Evolutionary conservation across 2,329 filamentous ascomycete genomes (phyloP).

Genomic region (Colletotrichum sp.): DNA sequence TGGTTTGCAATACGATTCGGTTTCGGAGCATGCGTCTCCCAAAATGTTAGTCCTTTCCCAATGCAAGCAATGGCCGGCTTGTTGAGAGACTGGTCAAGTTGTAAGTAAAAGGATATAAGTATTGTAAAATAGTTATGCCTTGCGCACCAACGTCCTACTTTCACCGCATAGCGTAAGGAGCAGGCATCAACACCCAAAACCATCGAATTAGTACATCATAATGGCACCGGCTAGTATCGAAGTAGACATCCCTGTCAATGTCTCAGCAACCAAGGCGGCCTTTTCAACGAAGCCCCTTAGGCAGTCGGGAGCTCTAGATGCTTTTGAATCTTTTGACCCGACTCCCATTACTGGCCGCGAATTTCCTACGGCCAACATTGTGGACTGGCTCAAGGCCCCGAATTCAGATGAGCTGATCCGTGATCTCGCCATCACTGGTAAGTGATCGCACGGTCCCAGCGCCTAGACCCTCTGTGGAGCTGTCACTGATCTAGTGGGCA

Average conservation of each 20-base stretch:
- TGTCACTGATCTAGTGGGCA: slow-evolving; percentile 31
- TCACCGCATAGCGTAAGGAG: neutral
- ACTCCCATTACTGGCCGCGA: slow-evolving; percentile 63
- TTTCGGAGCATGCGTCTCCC: neutral
- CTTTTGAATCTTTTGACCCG: slow-evolving; percentile 54
- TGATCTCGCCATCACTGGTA: slow-evolving; percentile 66
- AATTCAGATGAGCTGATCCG: slow-evolving; percentile 62
- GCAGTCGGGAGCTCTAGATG: slow-evolving; percentile 48
- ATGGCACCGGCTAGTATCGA: slow-evolving; percentile 21
- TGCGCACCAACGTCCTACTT: rapidly evolving
- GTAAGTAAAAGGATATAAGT: neutral
- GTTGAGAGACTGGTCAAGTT: neutral
- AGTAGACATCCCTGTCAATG: neutral
- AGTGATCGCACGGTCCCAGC: too few relatives aligned
- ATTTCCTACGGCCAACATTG: slow-evolving; percentile 55
- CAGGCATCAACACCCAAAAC: neutral
- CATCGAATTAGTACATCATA: neutral
- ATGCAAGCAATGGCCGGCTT: neutral
- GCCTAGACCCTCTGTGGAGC: too few relatives aligned
- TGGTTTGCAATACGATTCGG: neutral
- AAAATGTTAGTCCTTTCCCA: neutral
- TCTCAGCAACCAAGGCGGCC: neutral
- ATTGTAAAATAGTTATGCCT: neutral
- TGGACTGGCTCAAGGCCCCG: slow-evolving; percentile 59
- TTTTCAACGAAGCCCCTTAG: slow-evolving; percentile 38